Conservation (phyloP, 228 moss, liverwort and hornwort species). For the Sphagnum fallax region DNA sequence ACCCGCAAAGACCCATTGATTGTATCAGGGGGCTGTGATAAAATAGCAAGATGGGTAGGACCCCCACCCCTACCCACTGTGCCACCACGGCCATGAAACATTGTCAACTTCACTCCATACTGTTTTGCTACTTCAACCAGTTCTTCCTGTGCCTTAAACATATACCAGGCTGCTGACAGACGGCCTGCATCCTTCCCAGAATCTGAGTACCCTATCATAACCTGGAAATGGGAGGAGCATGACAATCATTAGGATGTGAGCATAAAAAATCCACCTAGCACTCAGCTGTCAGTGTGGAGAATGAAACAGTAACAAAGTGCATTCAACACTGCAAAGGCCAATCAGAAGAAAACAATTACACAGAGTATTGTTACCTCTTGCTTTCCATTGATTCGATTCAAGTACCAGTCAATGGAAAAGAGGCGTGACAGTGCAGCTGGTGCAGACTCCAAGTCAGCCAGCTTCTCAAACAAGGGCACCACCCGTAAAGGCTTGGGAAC, state of each 20-base stretch:
- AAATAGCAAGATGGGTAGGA: slow-evolving; percentile 54
- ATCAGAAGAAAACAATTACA: not conserved
- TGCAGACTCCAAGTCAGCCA: slow-evolving; percentile 85
- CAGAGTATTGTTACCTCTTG: slow-evolving; percentile 49
- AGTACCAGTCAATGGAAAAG: slow-evolving; percentile 91
- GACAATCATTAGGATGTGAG: not conserved
- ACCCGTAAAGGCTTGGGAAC: slow-evolving; percentile 72
- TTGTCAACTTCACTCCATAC: slow-evolving; percentile 46
- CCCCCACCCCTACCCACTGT: slow-evolving; percentile 60
- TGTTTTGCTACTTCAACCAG: slow-evolving; percentile 87
- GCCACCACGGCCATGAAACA: slow-evolving; percentile 61
- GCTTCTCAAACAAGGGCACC: slow-evolving; percentile 89
- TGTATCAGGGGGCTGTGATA: slow-evolving; percentile 59
- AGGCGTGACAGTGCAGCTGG: slow-evolving; percentile 74
- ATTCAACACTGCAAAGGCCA: not conserved
- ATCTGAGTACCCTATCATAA: slow-evolving; percentile 98
- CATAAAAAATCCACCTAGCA: not conserved
- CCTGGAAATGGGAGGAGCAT: slow-evolving; percentile 18
- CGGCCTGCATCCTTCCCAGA: slow-evolving; percentile 96
- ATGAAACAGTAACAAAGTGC: no score
- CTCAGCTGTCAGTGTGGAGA: not conserved
- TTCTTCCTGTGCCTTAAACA: slow-evolving; percentile 94
- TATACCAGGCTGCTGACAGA: slow-evolving; percentile 90
- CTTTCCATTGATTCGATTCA: slow-evolving; percentile 81
- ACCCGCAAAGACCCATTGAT: slow-evolving; percentile 64